phyloP scores from a whole-genome alignment of 148 eudicot species.

The Rhododendron henanense region DNA sequence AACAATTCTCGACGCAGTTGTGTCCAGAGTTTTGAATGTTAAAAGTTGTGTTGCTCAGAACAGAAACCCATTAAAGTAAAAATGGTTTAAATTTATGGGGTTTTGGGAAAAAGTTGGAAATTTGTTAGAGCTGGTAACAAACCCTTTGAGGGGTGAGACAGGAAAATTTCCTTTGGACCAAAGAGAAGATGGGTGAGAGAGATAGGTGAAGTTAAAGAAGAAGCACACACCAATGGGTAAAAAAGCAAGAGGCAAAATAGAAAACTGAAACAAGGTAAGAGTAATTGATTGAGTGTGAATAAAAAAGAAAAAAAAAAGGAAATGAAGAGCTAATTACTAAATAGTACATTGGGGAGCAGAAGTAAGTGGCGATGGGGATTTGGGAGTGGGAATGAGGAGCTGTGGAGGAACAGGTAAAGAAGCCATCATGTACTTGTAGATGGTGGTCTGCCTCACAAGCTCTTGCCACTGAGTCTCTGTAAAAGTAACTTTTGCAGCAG shows the following conservation, averaged over 20 bases:
- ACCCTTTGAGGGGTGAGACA: neutral
- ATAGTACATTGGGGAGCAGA: conserved; percentile 24
- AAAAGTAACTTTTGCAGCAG: conserved; percentile 31
- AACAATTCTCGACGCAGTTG: neutral
- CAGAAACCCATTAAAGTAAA: neutral
- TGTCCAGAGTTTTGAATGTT: neutral
- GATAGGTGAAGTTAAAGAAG: neutral
- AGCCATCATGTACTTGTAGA: conserved; percentile 72
- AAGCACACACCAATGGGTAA: neutral
- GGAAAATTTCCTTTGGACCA: neutral
- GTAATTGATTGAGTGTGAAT: neutral
- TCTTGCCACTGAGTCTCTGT: conserved; percentile 70
- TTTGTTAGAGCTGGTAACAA: neutral
- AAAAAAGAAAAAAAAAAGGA: neutral
- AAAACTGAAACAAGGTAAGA: neutral
- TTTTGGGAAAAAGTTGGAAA: neutral
- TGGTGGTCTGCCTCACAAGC: conserved; percentile 64
- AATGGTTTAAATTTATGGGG: neutral
- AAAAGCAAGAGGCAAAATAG: conserved; percentile 1
- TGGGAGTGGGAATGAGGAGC: conserved; percentile 42
- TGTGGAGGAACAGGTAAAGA: conserved; percentile 69
- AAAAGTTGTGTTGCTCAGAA: neutral
- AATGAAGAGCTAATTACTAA: conserved; percentile 14
- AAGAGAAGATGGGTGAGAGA: neutral
- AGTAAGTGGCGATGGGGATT: conserved; percentile 14